A percentile compares a stretch with the other conserved stretches of the same genome.
Conservation (phyloP, 2,329 filamentous ascomycete genomes). For the Thielaviopsis populi region DNA sequence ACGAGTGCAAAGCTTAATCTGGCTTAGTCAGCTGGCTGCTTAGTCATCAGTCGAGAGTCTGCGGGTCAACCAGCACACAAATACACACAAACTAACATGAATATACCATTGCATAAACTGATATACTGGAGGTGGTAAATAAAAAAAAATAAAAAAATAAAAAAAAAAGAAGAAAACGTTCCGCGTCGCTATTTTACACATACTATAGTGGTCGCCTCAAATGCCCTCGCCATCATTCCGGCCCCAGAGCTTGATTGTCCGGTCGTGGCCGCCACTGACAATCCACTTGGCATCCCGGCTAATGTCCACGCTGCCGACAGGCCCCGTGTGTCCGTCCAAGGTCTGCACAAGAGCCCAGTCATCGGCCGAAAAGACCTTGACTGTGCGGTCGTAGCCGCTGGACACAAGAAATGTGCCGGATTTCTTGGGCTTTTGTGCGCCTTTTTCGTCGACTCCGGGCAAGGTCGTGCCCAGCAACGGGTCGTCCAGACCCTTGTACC, state of each 20-base stretch:
- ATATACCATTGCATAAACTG: no score
- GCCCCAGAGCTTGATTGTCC: slow-evolving; percentile 92
- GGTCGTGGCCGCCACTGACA: slow-evolving; percentile 82
- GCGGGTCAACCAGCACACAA: background rate
- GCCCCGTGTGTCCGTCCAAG: slow-evolving; percentile 77
- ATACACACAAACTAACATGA: background rate
- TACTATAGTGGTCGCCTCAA: slow-evolving; percentile 21
- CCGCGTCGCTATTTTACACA: slow-evolving; percentile 1
- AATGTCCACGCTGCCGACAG: slow-evolving; percentile 81
- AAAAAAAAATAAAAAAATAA: no score
- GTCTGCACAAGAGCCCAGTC: slow-evolving; percentile 87
- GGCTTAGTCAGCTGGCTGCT: background rate
- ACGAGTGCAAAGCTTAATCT: background rate
- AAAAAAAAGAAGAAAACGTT: no score
- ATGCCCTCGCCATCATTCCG: slow-evolving; percentile 55
- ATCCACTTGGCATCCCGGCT: slow-evolving; percentile 82
- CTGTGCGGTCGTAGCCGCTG: slow-evolving; percentile 82
- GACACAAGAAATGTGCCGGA: slow-evolving; percentile 84
- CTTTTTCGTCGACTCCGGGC: slow-evolving; percentile 48
- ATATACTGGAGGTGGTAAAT: no score
- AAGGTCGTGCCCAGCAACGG: slow-evolving; percentile 42
- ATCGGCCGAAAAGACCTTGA: slow-evolving; percentile 91
- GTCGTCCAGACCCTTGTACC: slow-evolving; percentile 81
- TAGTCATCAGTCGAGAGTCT: background rate
- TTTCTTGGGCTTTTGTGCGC: slow-evolving; percentile 59